phyloP scores from a whole-genome alignment of 495 filamentous ascomycete species.

The Apiosordaria backusii region DNA sequence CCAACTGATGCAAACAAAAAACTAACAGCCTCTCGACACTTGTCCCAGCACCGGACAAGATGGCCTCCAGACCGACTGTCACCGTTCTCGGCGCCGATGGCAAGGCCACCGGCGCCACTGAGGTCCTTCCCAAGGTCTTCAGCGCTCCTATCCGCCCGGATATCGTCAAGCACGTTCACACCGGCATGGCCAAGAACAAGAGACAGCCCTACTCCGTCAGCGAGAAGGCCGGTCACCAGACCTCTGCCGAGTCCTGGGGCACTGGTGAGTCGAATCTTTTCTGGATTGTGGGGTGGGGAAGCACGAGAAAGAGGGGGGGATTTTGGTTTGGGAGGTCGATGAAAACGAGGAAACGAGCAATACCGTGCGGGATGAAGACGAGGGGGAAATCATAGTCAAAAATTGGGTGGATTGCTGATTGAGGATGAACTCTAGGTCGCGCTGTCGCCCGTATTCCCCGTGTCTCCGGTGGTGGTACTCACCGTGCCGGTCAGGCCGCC shows the following conservation, averaged over 20 bases:
- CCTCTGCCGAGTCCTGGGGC: conserved; percentile 99
- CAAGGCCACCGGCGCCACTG: conserved; percentile 76
- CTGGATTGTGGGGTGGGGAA: conserved; percentile 3
- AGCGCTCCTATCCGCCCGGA: conserved; percentile 93
- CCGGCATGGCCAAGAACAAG: conserved; percentile 99
- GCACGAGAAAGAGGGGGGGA: neutral
- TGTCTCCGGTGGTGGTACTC: conserved; percentile 99
- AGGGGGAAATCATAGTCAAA: conserved; percentile 25
- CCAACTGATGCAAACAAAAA: neutral
- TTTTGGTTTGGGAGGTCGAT: conserved; percentile 8
- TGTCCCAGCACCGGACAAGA: conserved; percentile 49
- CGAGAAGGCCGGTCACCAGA: conserved; percentile 99
- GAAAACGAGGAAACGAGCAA: conserved; percentile 6
- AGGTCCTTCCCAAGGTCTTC: conserved; percentile 93
- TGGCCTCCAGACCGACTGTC: conserved; percentile 93
- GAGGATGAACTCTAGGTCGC: conserved; percentile 60
- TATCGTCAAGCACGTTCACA: conserved; percentile 98
- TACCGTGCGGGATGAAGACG: neutral
- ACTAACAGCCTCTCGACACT: conserved; percentile 18
- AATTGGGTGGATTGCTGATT: conserved; percentile 2
- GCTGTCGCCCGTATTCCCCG: conserved; percentile 99
- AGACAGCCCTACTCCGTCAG: conserved; percentile 98
- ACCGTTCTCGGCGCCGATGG: conserved; percentile 92
- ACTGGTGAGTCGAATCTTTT: conserved; percentile 71
- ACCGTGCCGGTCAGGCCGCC: conserved; percentile 98